These are phyloP conservation scores for Ogataea populi-albae DNA, from an alignment of 805 yeast species.

Conservation along the genomic window DNA sequence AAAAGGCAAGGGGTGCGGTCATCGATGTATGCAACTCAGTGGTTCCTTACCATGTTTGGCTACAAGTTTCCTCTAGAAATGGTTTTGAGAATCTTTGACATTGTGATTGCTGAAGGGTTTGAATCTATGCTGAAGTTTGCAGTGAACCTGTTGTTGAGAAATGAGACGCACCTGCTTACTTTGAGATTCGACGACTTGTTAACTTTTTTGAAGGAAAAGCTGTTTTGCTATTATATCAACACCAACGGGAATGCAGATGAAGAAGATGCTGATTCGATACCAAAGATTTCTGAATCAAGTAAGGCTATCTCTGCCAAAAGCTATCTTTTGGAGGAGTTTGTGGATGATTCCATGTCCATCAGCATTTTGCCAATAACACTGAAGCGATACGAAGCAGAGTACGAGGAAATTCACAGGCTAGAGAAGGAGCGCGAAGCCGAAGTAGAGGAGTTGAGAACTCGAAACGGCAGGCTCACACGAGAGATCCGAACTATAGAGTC, in stretches of 20 bases:
- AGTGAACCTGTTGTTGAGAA: slow-evolving; percentile 70
- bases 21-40: slow-evolving; percentile 96
- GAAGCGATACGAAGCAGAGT: slow-evolving; percentile 69
- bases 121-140: slow-evolving; percentile 86
- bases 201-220: slow-evolving; percentile 71
- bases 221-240: slow-evolving; percentile 68
- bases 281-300: slow-evolving; percentile 17
- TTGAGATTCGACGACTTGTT: slow-evolving; percentile 75
- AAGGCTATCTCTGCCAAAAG: slow-evolving; percentile 25
- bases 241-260: slow-evolving; percentile 20
- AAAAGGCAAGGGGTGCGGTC: slow-evolving; percentile 83
- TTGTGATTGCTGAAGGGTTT: slow-evolving; percentile 85
- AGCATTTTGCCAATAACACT: slow-evolving; percentile 71
- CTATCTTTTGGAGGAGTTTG: slow-evolving; percentile 71
- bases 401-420: slow-evolving; percentile 62
- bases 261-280: slow-evolving; percentile 5
- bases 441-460: slow-evolving; percentile 52
- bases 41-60: slow-evolving; percentile 94
- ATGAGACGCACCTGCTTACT: slow-evolving; percentile 53
- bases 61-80: slow-evolving; percentile 90
- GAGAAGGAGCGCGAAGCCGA: slow-evolving; percentile 67
- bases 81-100: slow-evolving; percentile 83
- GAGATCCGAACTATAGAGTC: slow-evolving; percentile 73
- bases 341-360: slow-evolving; percentile 72
- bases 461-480: slow-evolving; percentile 69